Conservation (phyloP, 805 yeast genomes). For the Kazachstania taianensis region DNA sequence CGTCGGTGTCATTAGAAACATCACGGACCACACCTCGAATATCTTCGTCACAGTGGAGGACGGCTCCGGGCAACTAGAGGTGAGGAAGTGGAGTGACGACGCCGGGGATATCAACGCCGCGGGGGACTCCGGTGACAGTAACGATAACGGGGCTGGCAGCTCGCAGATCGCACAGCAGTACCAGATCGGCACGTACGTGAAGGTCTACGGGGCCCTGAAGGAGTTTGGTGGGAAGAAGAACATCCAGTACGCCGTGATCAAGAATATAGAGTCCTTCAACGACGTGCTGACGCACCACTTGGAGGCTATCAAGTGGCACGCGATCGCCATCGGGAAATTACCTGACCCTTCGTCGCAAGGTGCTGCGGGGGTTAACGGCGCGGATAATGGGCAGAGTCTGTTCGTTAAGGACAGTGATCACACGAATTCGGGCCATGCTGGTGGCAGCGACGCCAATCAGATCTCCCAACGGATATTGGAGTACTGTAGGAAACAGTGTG, state of each 20-base stretch:
- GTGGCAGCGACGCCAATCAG: constrained; percentile 24
- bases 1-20: constrained; percentile 61
- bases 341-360: constrained; percentile 9
- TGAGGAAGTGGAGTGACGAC: constrained; percentile 55
- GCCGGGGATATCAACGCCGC: constrained; percentile 24
- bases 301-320: constrained; percentile 49
- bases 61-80: constrained; percentile 60
- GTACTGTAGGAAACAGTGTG: constrained; percentile 38
- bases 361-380: constrained; percentile 11
- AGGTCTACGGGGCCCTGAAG: constrained; percentile 44
- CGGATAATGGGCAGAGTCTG: constrained; percentile 23
- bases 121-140: constrained; percentile 17
- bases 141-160: constrained; percentile 12
- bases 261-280: constrained; percentile 51
- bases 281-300: constrained; percentile 60
- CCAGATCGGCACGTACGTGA: constrained; percentile 47
- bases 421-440: constrained; percentile 18
- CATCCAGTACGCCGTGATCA: constrained; percentile 53
- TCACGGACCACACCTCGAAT: constrained; percentile 48
- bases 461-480: constrained; percentile 38
- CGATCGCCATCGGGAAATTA: constrained; percentile 44
- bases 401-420: constrained; percentile 36
- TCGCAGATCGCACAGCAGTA: constrained; percentile 29
- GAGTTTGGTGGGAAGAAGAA: constrained; percentile 56
- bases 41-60: constrained; percentile 58